Evolutionary conservation across 768 basidiomycete species (phyloP).

Genomic region (Mycena indigotica): DNA sequence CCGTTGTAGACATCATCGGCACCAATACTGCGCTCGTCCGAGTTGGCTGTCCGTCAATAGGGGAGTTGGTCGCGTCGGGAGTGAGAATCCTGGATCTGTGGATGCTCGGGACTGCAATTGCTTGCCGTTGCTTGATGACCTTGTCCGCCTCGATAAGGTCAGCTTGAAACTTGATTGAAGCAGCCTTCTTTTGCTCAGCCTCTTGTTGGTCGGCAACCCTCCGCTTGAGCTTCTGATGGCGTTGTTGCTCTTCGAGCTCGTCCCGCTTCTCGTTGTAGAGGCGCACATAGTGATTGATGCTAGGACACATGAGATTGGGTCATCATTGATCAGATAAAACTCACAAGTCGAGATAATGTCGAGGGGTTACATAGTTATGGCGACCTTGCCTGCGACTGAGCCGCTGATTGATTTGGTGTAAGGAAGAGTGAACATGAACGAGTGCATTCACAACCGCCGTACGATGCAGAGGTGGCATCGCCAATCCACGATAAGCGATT

Average conservation of each 20-base stretch:
- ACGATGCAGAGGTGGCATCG: conserved; percentile 87
- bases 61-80: too few relatives aligned
- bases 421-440: conserved; percentile 86
- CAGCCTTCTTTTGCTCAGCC: conserved; percentile 96
- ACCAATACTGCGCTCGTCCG: too few relatives aligned
- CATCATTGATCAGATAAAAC: too few relatives aligned
- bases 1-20: too few relatives aligned
- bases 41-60: too few relatives aligned
- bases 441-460: conserved; percentile 91
- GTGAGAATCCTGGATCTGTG: too few relatives aligned
- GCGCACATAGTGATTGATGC: conserved; percentile 96
- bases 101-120: too few relatives aligned
- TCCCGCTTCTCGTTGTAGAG: conserved; percentile 96
- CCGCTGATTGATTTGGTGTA: conserved; percentile 87
- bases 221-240: conserved; percentile 93
- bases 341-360: conserved; percentile 98
- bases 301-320: conserved; percentile 34
- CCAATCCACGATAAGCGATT: conserved; percentile 80
- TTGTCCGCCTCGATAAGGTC: conserved; percentile 90
- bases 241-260: conserved; percentile 96
- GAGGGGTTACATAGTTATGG: conserved; percentile 94
- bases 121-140: conserved; percentile 82
- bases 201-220: conserved; percentile 99
- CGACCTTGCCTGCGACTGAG: conserved; percentile 93
- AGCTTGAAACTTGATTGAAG: conserved; percentile 94